Base-by-base conservation (phyloP, 768 basidiomycete species). In the Tulasnella sp. region DNA sequence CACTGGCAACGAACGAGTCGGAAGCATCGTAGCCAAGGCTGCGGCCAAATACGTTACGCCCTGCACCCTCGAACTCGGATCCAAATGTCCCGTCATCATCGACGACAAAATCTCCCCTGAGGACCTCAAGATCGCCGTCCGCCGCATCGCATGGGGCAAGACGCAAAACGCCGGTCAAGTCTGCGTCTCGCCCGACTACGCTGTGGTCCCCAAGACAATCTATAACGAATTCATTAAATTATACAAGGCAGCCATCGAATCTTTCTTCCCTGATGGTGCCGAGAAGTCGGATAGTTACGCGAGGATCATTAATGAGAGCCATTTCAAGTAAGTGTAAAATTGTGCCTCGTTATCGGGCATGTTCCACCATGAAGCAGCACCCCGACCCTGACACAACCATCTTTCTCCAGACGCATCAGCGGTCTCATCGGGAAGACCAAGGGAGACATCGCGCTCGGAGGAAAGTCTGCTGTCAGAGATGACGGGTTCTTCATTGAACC, bases 131-230 rank as follows among this genome's bases (percentile, higher is more conserved):
- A 83, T 86, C 4, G 86, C 90, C 0, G 91, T 91, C 3, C 87
- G 86, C 49, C 86, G 93, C 22, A 85, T 96, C 64, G 75, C 67
- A 8, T 94, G 93, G 92, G 93, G 93, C 25, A 93, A 93, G 82
- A 83, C 83, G 54, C 82, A 84, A n/a, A 95, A 95, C 78, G 89
- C 88, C 0, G 94, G 94, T 1, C 91, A 91, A 85, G 89, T 89
- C 0, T 94, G 93, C 76, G 85, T 91, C 4, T 89, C 91, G 4
- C 87, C 88, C 0, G 88, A 89, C 78, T 88, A 88, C 77, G 79
- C 86, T n/a, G 83, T 89, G 22, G 83, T 89, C 6, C 85, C 83
- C 9, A 81, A 82, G 45, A 81, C 81, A 6, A 81, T 83, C 25
- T 82, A 87, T 74, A 85, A 86, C 29, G 79, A 78, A 40, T 78